These are phyloP conservation scores for Phyllosticta paracitricarpa DNA, from an alignment of 2,329 filamentous ascomycete genomes.

Conservation along the genomic window DNA sequence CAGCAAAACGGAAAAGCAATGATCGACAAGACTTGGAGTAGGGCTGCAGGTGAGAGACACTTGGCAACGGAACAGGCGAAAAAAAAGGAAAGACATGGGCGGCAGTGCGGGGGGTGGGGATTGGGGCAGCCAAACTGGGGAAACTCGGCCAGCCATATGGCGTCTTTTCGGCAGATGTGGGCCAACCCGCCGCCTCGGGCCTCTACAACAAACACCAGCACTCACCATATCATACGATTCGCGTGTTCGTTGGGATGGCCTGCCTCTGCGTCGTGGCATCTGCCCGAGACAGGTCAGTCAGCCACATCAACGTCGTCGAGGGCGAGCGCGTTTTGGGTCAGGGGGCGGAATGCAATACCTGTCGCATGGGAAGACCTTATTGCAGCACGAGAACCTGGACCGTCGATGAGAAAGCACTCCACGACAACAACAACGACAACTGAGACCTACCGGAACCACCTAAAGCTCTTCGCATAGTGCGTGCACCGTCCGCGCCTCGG, in stretches of 20 bases:
- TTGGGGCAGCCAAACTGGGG: slow-evolving; percentile 1
- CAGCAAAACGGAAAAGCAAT: slow-evolving; percentile 1
- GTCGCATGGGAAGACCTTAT: slow-evolving; percentile 48
- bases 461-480: slow-evolving; percentile 46
- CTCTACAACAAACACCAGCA: slow-evolving; percentile 4
- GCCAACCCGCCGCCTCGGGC: neutral
- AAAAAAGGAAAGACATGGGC: neutral
- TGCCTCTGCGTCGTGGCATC: slow-evolving; percentile 62
- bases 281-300: slow-evolving; percentile 1
- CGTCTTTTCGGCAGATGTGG: neutral
- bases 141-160: neutral
- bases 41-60: slow-evolving; percentile 6
- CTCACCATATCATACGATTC: slow-evolving; percentile 67
- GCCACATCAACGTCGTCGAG: slow-evolving; percentile 30
- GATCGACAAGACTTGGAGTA: slow-evolving; percentile 7
- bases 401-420: neutral
- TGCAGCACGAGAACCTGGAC: slow-evolving; percentile 45
- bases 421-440: neutral
- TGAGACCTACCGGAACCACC: slow-evolving; percentile 43
- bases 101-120: neutral
- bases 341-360: slow-evolving; percentile 26
- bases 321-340: neutral
- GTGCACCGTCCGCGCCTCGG: slow-evolving; percentile 43
- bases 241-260: slow-evolving; percentile 74
- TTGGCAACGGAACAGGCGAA: neutral